Evolutionary conservation across 495 filamentous ascomycete species (phyloP).

Genomic region (Aspergillus bridgeri): DNA sequence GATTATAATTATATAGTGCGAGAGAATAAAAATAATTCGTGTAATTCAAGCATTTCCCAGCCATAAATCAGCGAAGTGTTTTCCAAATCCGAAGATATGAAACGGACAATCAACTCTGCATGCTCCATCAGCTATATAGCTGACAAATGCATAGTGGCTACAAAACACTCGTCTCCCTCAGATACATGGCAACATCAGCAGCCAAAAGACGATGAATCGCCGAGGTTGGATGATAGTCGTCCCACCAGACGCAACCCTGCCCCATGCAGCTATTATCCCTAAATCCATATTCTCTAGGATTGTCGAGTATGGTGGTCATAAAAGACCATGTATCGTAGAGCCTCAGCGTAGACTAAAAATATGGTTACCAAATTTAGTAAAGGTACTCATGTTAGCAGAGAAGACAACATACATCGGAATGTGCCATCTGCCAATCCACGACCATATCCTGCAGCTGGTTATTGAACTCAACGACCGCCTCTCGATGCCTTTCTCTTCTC

Average conservation of each 20-base stretch:
- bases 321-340: constrained; percentile 13
- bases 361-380: neutral
- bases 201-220: constrained; percentile 12
- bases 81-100: no score
- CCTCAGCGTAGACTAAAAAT: neutral
- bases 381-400: neutral
- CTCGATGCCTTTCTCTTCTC: neutral
- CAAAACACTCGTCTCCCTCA: neutral
- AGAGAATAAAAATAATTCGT: no score
- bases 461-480: neutral
- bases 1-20: no score
- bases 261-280: constrained; percentile 13
- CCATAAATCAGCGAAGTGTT: no score
- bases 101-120: no score
- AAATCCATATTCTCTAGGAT: constrained; percentile 34
- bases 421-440: neutral
- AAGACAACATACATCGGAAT: neutral
- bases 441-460: neutral
- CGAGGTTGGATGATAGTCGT: constrained; percentile 15
- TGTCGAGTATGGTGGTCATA: constrained; percentile 46
- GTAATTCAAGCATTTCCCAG: no score
- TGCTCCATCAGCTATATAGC: no score
- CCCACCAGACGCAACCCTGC: constrained; percentile 18
- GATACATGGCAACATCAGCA: neutral
- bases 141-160: neutral